Evolutionary conservation across 2,329 filamentous ascomycete genomes (phyloP), one percentile per base, ranked within the genome.

Genomic region (Pseudogymnoascus sp.): DNA sequence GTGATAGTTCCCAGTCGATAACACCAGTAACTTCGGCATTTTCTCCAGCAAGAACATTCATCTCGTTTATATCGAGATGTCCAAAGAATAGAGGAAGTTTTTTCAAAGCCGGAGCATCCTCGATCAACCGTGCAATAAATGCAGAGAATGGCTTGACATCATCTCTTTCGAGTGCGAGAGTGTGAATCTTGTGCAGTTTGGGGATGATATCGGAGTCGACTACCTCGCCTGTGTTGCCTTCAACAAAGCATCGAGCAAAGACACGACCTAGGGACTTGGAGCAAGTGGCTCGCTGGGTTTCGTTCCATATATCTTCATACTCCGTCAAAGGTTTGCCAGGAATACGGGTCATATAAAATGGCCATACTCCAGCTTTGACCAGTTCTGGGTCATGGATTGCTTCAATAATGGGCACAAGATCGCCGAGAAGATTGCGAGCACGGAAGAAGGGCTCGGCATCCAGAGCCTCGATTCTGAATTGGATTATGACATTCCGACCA

Each of bases 331-430:
- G 65, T n/a, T 66, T 62, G 2, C 66, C 64, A 23, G 66, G 64
- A 33, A 69, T 66, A 35, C 59, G 64, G n/a, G 60, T 65, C 66
- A 69, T 69, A 35, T 58, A 68, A 62, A 68, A 69, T 37, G 61
- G 41, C 61, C 58, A 67, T 62, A 69, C 65, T 4, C 63, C 60
- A 6, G 63, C 58, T 6, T 38, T n/a, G 58, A 66, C 61, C 14
- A 69, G 49, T 67, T 63, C 63, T 62, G 59, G 52, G 68, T 63
- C 33, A 63, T 23, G 59, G 67, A 38, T 37, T 55, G 39, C 35
- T 64, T 29, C 63, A 58, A 69, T 65, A 23, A 65, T 61, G 7
- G 68, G 68, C 35, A 68, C 68, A 6, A 65, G 33, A 7, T 62
- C 23, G 14, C 68, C 67, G 38, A 70, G 63, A 10, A 62, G 52